Percentiles rank a stretch among this genome's conserved stretches.
Evolutionary conservation across 2,329 filamentous ascomycete species (phyloP).

Genomic region (Erysiphe pisi): DNA sequence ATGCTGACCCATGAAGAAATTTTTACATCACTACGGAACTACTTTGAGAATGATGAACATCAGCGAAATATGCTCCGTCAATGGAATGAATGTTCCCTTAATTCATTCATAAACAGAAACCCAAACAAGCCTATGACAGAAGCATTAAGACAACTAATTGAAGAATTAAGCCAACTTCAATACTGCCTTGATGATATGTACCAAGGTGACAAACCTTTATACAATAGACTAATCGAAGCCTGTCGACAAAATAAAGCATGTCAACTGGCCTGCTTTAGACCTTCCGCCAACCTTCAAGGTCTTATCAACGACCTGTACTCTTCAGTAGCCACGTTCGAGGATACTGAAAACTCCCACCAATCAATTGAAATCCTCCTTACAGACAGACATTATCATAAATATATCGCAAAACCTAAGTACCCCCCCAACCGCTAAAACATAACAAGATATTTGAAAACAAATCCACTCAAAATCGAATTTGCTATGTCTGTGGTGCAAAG

Average conservation of each 20-base stretch:
- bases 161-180: background rate
- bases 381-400: background rate
- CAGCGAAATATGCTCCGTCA: background rate
- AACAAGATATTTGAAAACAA: background rate
- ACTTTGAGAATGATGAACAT: background rate
- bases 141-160: too few species aligned
- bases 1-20: background rate
- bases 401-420: background rate
- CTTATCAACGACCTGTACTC: constrained; percentile 6
- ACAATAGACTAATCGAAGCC: background rate
- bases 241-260: background rate
- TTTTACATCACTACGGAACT: background rate
- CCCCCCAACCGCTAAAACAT: too few species aligned
- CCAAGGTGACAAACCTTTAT: background rate
- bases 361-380: background rate
- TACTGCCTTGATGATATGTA: background rate
- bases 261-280: background rate
- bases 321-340: background rate
- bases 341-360: background rate
- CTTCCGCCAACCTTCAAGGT: background rate
- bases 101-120: too few species aligned
- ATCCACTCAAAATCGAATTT: background rate
- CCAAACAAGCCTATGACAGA: too few species aligned
- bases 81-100: background rate
- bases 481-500: constrained; percentile 4